Evolutionary conservation across 2,329 filamentous ascomycete species (phyloP), one percentile per base, ranked within the genome.

Genomic region (Leptographium galeiforme): DNA sequence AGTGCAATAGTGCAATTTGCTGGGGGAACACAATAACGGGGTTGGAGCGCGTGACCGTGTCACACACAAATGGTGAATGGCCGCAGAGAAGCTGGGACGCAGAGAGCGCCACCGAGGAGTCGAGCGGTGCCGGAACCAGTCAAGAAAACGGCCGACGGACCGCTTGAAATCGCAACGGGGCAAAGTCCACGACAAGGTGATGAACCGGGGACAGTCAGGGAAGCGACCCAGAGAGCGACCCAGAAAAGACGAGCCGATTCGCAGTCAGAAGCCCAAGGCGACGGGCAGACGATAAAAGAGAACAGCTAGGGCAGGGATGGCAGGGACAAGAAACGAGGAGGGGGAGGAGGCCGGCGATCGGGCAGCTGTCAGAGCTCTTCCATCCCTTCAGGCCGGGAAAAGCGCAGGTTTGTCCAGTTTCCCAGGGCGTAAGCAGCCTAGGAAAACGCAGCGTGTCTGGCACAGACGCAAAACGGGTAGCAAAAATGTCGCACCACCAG

Each of bases 321-420:
- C 12, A 13, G 14, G 33, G 47, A 6, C 36, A 18, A 32, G 10
- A 32, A 2, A 16, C n/a, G 36, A 32, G n/a, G 30, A 33, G 36
- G n/a, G n/a, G 14, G 51, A 46, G 32, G 32, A 53, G 44, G 39
- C 43, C 33, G 38, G 16, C 44, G 34, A 36, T 36, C 30, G 44
- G n/a, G 38, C 44, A 53, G 45, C 44, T 53, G 51, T 53, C 45
- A 53, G 44, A 53, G 51, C 30, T 47, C 45, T 36, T 40, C 45
- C 51, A 53, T 53, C 44, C 45, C 51, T 36, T 30, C 36, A 18
- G 12, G 48, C n/a, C 19, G 41, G 18, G 12, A 25, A 25, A 25
- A 25, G 41, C 14, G 18, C 30, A 48, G 33, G 45, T 34, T 33
- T 12, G 30, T 40, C 18, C 12, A 8, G 34, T 25, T 7, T 8